A percentile compares a stretch with the other conserved stretches of the same genome.
These are phyloP conservation scores for Baeospora myosura DNA, from an alignment of 1,284 basidiomycete genomes.

Conservation along the genomic window DNA sequence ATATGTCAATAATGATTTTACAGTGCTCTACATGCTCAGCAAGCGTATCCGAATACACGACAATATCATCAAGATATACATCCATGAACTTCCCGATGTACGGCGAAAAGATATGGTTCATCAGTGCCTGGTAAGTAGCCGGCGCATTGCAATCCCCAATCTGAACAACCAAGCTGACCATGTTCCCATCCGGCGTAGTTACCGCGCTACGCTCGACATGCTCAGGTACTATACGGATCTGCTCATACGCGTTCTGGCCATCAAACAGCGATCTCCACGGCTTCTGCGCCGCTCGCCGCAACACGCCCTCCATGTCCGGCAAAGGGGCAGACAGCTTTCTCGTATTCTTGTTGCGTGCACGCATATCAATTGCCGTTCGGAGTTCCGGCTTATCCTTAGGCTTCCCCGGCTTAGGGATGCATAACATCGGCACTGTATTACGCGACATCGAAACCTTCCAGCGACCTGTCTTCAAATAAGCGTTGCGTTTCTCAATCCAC, in stretches of 20 bases:
- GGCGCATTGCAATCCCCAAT: slow-evolving; percentile 29
- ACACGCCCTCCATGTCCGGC: slow-evolving; percentile 3
- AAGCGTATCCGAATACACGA: slow-evolving; percentile 20
- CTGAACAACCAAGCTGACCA: slow-evolving; percentile 29
- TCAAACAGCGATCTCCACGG: slow-evolving; percentile 15
- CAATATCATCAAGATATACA: slow-evolving; percentile 23
- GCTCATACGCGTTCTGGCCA: slow-evolving; percentile 26
- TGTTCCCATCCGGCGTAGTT: slow-evolving; percentile 27
- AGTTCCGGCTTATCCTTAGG: slow-evolving; percentile 3
- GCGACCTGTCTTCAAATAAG: slow-evolving; percentile 11
- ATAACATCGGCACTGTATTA: slow-evolving; percentile 23
- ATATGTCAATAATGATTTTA: slow-evolving; percentile 17
- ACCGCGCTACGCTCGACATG: slow-evolving; percentile 20
- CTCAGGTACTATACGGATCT: slow-evolving; percentile 23
- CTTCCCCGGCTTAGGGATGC: background rate
- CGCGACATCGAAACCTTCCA: slow-evolving; percentile 9
- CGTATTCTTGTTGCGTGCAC: slow-evolving; percentile 8
- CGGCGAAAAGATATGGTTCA: slow-evolving; percentile 21
- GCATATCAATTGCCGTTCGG: slow-evolving; percentile 5
- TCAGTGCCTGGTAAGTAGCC: slow-evolving; percentile 25
- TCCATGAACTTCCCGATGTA: slow-evolving; percentile 21
- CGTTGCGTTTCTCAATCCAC: slow-evolving; percentile 15
- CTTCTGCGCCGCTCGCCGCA: background rate
- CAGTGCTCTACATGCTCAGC: slow-evolving; percentile 20
- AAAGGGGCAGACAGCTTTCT: slow-evolving; percentile 4